Evolutionary conservation across 1,284 basidiomycete species (phyloP), one percentile per base, ranked within the genome.

Genomic region (Rhodotorula sp.): DNA sequence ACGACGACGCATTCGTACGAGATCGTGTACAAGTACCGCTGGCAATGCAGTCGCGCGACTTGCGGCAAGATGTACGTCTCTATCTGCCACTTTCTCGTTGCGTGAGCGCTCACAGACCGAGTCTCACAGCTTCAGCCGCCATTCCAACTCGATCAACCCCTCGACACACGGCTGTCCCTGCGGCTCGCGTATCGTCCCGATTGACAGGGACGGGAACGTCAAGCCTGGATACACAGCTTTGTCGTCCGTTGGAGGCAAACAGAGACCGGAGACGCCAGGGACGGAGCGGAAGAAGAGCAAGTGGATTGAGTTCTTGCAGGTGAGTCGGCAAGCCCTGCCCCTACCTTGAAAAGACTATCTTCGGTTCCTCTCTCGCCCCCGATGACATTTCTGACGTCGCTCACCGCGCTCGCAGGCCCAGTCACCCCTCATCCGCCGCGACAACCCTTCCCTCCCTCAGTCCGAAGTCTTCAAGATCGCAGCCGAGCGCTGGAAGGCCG

Each of bases 101-200:
- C 34, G 34, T 34, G 34, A 34, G 10, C 34, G 10, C 5, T 34
- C 5, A 34, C 34, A 34, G 6, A 34, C 10, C 5, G 10, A 34
- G 30, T 54, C 31, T 54, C 55, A 13, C 68, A 91, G 89, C 58
- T 91, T 90, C 77, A 89, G 89, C 20, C 84, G 90, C 46, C 87
- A 88, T 76, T 88, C 85, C 71, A 90, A 89, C 70, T 90, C 89
- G 20, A 91, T 92, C 74, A 82, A 85, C 26, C 83, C 87, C 13
- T 83, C 85, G n/a, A 85, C 85, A 79, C 86, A 86, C 71, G 83
- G 88, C 86, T 76, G 70, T 86, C 82, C 70, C 1, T 76, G 75
- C 60, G 75, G 76, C n/a, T 58, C 62, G 0, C 48, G 62, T 15
- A 62, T 77, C 37, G 53, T 60, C 28, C 34, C 48, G 10, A 66